A percentile compares a stretch with the other conserved stretches of the same genome.
phyloP scores from a whole-genome alignment of 2,329 filamentous ascomycete species.

The Fusarium secorum region DNA sequence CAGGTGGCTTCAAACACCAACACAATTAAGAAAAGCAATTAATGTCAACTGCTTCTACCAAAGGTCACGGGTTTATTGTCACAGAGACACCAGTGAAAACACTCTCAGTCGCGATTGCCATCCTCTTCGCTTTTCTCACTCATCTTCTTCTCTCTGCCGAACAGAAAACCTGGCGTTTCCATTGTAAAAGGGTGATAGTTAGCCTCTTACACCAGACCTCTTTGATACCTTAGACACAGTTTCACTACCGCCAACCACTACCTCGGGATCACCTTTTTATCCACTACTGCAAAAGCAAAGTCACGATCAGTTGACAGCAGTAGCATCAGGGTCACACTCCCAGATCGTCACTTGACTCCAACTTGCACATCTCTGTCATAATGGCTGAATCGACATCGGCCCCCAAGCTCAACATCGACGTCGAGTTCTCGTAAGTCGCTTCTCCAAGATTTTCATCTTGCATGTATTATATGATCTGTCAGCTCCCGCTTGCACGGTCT shows the following conservation, averaged over 20 bases:
- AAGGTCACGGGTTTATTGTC: neutral
- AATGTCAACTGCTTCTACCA: neutral
- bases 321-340: neutral
- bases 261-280: constrained; percentile 3
- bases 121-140: neutral
- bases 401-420: constrained; percentile 63
- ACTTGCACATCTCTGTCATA: constrained; percentile 1
- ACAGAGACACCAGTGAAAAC: neutral
- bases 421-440: constrained; percentile 71
- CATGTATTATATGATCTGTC: constrained; percentile 40
- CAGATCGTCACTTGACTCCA: constrained; percentile 6
- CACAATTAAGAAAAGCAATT: constrained; percentile 30
- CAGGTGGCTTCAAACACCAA: constrained; percentile 23
- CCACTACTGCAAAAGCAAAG: constrained; percentile 27
- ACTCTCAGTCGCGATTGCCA: neutral
- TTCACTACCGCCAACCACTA: constrained; percentile 2
- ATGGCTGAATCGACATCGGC: constrained; percentile 28
- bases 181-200: neutral
- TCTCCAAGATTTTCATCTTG: constrained; percentile 16
- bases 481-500: constrained; percentile 23
- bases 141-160: neutral
- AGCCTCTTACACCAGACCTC: neutral
- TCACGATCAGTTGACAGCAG: constrained; percentile 1
- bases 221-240: constrained; percentile 1
- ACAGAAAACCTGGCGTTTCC: neutral